Conservation (phyloP, 805 yeast genomes). For the Starmerella stellata region DNA sequence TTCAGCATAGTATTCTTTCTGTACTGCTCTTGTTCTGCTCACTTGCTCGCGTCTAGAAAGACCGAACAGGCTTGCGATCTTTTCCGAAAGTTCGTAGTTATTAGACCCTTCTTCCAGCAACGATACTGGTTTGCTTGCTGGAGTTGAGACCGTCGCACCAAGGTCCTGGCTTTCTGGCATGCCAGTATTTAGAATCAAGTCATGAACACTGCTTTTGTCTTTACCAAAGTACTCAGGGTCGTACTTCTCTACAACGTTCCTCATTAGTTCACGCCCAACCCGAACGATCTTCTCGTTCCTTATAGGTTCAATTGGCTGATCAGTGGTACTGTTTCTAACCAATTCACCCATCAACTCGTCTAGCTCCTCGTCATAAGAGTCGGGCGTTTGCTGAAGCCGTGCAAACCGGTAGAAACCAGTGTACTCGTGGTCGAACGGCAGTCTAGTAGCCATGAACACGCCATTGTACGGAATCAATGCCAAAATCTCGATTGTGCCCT, state of each 20-base stretch:
- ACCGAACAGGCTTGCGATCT: neutral
- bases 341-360: conserved; percentile 9
- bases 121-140: no score
- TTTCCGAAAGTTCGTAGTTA: neutral
- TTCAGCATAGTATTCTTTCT: neutral
- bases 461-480: conserved; percentile 11
- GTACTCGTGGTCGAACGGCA: conserved; percentile 15
- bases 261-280: neutral
- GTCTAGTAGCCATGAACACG: conserved; percentile 7
- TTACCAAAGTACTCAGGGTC: neutral
- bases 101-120: neutral
- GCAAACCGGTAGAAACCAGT: conserved; percentile 7
- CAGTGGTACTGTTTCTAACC: conserved; percentile 7
- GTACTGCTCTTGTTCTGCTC: neutral
- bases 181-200: no score
- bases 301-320: neutral
- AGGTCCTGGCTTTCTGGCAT: no score
- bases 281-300: conserved; percentile 3
- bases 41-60: neutral
- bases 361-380: conserved; percentile 6
- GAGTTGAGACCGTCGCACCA: no score
- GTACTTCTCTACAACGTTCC: neutral
- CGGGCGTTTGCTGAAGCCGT: conserved; percentile 1
- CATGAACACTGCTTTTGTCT: no score
- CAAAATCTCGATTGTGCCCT: conserved; percentile 10